Evolutionary conservation across 768 basidiomycete species (phyloP).

Genomic region (Dioszegia aurantiaca): DNA sequence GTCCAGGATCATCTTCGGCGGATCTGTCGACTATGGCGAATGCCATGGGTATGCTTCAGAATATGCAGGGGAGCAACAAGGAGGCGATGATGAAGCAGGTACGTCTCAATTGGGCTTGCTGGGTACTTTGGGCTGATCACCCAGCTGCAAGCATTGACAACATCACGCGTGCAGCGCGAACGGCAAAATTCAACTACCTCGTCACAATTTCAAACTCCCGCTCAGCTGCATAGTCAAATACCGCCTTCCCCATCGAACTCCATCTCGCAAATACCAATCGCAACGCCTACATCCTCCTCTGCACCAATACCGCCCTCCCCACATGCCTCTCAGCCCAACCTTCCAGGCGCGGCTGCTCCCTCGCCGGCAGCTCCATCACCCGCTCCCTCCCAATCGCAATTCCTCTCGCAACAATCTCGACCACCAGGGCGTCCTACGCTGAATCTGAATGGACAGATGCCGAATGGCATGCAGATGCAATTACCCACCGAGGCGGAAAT

Average conservation of each 20-base stretch:
- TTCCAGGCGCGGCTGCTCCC: slow-evolving; percentile 14
- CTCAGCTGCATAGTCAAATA: neutral
- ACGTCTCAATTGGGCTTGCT: slow-evolving; percentile 5
- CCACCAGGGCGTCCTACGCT: neutral
- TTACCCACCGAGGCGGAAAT: neutral
- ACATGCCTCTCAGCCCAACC: neutral
- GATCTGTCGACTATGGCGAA: slow-evolving; percentile 26
- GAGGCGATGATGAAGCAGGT: slow-evolving; percentile 43
- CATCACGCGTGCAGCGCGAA: slow-evolving; percentile 24
- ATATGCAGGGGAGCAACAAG: slow-evolving; percentile 24
- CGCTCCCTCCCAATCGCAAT: neutral
- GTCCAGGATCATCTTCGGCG: too few species aligned
- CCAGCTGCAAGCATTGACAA: slow-evolving; percentile 34
- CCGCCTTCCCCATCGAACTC: neutral
- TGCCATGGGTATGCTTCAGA: slow-evolving; percentile 17
- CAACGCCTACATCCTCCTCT: neutral
- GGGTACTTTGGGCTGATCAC: neutral
- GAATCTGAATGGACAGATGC: neutral
- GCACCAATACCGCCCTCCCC: neutral
- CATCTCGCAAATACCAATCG: neutral
- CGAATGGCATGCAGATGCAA: slow-evolving; percentile 12
- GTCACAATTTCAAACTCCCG: neutral
- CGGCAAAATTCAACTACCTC: neutral
- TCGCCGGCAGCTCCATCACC: slow-evolving; percentile 6
- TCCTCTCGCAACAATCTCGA: neutral